These are phyloP conservation scores for Silene conica DNA, from an alignment of 148 eudicot species.

Conservation along the genomic window DNA sequence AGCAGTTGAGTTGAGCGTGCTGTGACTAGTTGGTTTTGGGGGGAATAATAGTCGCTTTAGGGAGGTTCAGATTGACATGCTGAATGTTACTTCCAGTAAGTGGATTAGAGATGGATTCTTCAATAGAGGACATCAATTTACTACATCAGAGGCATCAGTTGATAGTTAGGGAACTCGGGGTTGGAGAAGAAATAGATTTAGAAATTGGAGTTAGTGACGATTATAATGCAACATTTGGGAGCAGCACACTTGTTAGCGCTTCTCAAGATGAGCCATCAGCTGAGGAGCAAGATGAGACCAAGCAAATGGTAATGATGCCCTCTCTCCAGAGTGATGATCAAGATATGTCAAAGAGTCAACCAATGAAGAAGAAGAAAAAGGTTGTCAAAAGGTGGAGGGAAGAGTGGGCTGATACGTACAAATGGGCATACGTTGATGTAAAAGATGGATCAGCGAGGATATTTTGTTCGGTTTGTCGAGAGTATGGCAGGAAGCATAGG, in stretches of 20 bases:
- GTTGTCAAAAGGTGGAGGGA: conserved; percentile 99
- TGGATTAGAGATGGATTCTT: conserved; percentile 77
- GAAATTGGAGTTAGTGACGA: conserved; percentile 90
- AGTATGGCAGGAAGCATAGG: conserved; percentile 95
- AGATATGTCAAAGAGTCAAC: conserved; percentile 64
- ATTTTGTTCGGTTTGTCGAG: conserved; percentile 92
- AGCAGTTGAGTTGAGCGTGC: conserved; percentile 10
- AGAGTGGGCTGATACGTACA: conserved; percentile 99
- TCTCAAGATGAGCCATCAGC: conserved; percentile 63
- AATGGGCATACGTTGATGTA: conserved; percentile 97
- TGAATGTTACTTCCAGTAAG: conserved; percentile 79
- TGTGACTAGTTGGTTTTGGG: not conserved
- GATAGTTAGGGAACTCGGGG: conserved; percentile 78
- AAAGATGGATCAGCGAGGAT: conserved; percentile 94
- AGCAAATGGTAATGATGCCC: conserved; percentile 57
- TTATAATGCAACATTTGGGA: conserved; percentile 61
- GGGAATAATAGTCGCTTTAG: conserved; percentile 19
- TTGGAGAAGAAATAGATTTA: conserved; percentile 91
- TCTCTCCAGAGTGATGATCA: conserved; percentile 65
- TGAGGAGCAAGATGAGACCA: conserved; percentile 72
- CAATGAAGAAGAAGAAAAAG: conserved; percentile 81
- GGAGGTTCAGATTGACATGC: conserved; percentile 52
- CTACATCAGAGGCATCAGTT: conserved; percentile 93
- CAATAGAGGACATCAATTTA: conserved; percentile 87
- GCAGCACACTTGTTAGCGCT: conserved; percentile 49